A percentile compares a stretch with the other conserved stretches of the same genome.
phyloP scores from a whole-genome alignment of 1,284 basidiomycete species.

The Leccinum ambiguum region DNA sequence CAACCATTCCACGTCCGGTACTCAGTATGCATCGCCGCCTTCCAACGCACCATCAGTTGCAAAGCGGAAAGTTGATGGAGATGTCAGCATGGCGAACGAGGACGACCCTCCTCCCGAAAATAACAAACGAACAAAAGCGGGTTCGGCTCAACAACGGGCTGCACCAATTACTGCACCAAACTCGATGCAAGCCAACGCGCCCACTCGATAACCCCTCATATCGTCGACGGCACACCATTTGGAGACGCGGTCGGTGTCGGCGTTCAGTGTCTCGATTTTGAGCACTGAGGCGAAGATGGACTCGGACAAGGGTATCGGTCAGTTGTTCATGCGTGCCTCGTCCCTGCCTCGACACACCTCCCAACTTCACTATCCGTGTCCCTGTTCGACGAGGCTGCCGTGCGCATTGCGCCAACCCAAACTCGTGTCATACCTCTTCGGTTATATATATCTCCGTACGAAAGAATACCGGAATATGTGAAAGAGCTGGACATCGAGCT shows the following conservation, averaged over 20 bases:
- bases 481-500: no score
- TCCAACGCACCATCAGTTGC: conserved; percentile 22
- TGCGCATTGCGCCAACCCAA: conserved; percentile 59
- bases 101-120: conserved; percentile 18
- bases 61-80: conserved; percentile 55
- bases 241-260: conserved; percentile 66
- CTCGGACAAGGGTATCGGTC: conserved; percentile 18
- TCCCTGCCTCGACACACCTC: conserved; percentile 8
- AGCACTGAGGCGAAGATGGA: background rate
- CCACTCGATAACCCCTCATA: conserved; percentile 61
- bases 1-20: conserved; percentile 20
- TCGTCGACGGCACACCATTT: conserved; percentile 67
- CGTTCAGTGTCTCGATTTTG: conserved; percentile 44
- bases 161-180: conserved; percentile 22
- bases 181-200: conserved; percentile 44
- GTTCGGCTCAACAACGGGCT: conserved; percentile 8
- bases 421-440: conserved; percentile 54
- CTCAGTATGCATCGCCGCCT: conserved; percentile 14
- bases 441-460: conserved; percentile 39
- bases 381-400: conserved; percentile 32
- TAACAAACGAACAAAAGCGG: conserved; percentile 24
- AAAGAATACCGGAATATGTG: conserved; percentile 28
- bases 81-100: conserved; percentile 36
- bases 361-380: conserved; percentile 33
- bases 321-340: conserved; percentile 16